A percentile compares a stretch with the other conserved stretches of the same genome.
Evolutionary conservation across 768 basidiomycete genomes (phyloP).

Genomic region (Sarcomyxa edulis): DNA sequence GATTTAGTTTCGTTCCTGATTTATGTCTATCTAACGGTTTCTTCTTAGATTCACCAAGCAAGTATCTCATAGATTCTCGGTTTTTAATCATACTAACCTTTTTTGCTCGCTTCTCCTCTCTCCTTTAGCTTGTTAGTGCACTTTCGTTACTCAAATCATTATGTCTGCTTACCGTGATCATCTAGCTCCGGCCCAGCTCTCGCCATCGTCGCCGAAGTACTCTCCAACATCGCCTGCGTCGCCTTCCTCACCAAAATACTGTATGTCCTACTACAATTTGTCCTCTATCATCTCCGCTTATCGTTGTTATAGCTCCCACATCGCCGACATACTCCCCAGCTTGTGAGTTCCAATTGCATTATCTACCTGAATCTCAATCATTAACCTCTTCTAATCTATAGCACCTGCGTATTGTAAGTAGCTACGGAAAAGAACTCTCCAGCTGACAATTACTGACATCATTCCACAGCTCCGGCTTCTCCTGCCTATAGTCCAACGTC

Average conservation of each 20-base stretch:
- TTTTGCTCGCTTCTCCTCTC: slow-evolving; percentile 47
- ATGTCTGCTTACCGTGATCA: slow-evolving; percentile 9
- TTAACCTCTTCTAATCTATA: slow-evolving; percentile 17
- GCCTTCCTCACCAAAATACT: slow-evolving; percentile 90
- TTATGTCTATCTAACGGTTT: not conserved
- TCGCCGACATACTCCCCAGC: slow-evolving; percentile 87
- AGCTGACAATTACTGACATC: slow-evolving; percentile 6
- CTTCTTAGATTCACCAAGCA: slow-evolving; percentile 72
- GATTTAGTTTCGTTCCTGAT: slow-evolving; percentile 24
- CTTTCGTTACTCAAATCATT: not conserved
- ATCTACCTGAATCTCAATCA: slow-evolving; percentile 7
- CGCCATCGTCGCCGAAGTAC: slow-evolving; percentile 88
- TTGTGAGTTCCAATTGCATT: slow-evolving; percentile 47
- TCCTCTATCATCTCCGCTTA: slow-evolving; percentile 6
- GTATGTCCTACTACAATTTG: slow-evolving; percentile 38
- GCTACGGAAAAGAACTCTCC: not conserved
- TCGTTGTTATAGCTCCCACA: slow-evolving; percentile 57
- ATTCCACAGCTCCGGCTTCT: slow-evolving; percentile 64
- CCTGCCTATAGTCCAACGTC: slow-evolving; percentile 85
- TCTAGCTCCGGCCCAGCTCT: slow-evolving; percentile 73
- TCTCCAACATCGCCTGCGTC: slow-evolving; percentile 94
- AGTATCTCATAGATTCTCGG: slow-evolving; percentile 21
- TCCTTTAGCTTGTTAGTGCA: slow-evolving; percentile 50
- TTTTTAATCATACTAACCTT: slow-evolving; percentile 17
- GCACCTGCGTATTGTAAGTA: slow-evolving; percentile 77